phyloP scores from a whole-genome alignment of 306 rosid genomes.

The Crataegus laevigata region DNA sequence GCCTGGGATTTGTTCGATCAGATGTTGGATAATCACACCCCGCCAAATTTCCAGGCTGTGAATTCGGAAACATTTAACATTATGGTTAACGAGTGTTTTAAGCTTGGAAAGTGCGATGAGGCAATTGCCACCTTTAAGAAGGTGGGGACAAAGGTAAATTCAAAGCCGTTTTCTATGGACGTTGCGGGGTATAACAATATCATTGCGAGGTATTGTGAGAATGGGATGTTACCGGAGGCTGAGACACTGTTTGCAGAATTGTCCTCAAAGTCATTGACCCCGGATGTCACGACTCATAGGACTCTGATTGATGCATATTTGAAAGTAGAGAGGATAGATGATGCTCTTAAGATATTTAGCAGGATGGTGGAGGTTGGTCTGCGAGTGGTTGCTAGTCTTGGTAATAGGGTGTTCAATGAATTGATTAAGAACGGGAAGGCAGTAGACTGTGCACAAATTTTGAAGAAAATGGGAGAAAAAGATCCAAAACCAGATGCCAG shows the following conservation, averaged over 20 bases:
- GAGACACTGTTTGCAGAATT: constrained; percentile 61
- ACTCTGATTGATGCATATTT: constrained; percentile 72
- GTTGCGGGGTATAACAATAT: constrained; percentile 86
- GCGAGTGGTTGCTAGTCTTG: constrained; percentile 78
- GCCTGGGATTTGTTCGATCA: constrained; percentile 65
- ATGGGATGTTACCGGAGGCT: constrained; percentile 63
- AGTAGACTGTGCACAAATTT: constrained; percentile 56
- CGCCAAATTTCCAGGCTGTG: constrained; percentile 80
- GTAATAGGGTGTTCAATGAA: constrained; percentile 63
- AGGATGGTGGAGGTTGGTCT: constrained; percentile 84
- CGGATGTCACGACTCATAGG: constrained; percentile 76
- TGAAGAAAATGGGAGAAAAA: constrained; percentile 85
- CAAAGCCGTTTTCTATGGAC: constrained; percentile 82
- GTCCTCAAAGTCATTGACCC: constrained; percentile 70
- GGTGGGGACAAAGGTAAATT: constrained; percentile 65
- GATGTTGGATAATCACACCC: constrained; percentile 88
- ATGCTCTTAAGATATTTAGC: constrained; percentile 57
- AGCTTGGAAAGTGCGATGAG: constrained; percentile 43
- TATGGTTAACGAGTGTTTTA: constrained; percentile 85
- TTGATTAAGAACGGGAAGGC: constrained; percentile 66
- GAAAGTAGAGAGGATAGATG: constrained; percentile 56
- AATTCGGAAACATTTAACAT: constrained; percentile 78
- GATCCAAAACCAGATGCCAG: constrained; percentile 91
- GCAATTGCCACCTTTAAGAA: constrained; percentile 67
- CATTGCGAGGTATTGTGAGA: constrained; percentile 67